Conservation (phyloP, 2,329 filamentous ascomycete species). For the Ophiocordyceps camponoti-saundersi region DNA sequence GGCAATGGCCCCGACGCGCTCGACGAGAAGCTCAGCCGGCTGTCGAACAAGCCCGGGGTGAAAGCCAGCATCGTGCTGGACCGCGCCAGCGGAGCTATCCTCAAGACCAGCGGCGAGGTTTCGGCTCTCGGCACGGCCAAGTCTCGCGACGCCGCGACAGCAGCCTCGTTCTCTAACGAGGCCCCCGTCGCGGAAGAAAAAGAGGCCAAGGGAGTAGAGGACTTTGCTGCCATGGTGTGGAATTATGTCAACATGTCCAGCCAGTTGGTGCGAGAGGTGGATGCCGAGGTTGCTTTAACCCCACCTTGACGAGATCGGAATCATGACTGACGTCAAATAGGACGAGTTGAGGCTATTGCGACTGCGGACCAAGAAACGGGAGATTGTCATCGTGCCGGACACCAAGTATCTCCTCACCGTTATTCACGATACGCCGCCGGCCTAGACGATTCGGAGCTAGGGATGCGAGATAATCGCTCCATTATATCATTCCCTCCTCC, state of each 20-base stretch:
- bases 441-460: slow-evolving; percentile 19
- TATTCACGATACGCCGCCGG: slow-evolving; percentile 64
- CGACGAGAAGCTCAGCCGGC: slow-evolving; percentile 46
- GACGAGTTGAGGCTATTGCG: slow-evolving; percentile 64
- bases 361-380: slow-evolving; percentile 69
- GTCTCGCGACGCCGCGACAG: slow-evolving; percentile 16
- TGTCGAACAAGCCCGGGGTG: slow-evolving; percentile 64
- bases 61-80: slow-evolving; percentile 64
- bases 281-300: slow-evolving; percentile 39
- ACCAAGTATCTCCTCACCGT: slow-evolving; percentile 63
- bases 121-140: slow-evolving; percentile 31
- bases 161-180: slow-evolving; percentile 29
- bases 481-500: no score
- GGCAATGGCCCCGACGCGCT: slow-evolving; percentile 40
- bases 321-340: slow-evolving; percentile 18
- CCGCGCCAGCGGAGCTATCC: slow-evolving; percentile 51
- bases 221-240: slow-evolving; percentile 63
- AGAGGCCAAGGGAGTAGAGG: slow-evolving; percentile 45
- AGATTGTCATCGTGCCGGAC: slow-evolving; percentile 71
- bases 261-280: slow-evolving; percentile 53
- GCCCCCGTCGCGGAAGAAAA: slow-evolving; percentile 22
- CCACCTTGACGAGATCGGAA: rapidly evolving
- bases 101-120: slow-evolving; percentile 57
- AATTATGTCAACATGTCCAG: slow-evolving; percentile 55
- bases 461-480: no score